phyloP scores from a whole-genome alignment of 106 monocot genomes.

The Phalaenopsis equestris region DNA sequence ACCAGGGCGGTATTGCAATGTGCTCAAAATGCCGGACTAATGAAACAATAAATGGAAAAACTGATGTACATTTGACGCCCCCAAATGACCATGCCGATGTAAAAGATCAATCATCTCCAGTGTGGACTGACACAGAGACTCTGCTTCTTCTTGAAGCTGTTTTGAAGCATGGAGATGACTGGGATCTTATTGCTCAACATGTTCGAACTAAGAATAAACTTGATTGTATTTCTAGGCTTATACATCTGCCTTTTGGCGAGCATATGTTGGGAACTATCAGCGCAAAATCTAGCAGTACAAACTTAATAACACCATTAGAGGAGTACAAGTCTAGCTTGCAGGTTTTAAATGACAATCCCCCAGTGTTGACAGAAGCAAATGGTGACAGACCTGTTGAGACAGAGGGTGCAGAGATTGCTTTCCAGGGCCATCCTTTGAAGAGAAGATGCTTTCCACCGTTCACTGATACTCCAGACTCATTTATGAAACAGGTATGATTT shows the following conservation, averaged over 20 bases:
- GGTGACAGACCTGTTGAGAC: constrained; percentile 11
- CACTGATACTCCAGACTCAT: constrained; percentile 34
- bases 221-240: constrained; percentile 78
- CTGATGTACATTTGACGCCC: constrained; percentile 15
- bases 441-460: constrained; percentile 33
- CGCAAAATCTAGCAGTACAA: constrained; percentile 30
- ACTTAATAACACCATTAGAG: neutral
- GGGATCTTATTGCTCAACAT: constrained; percentile 92
- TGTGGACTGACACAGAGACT: constrained; percentile 89
- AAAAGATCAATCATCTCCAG: constrained; percentile 6
- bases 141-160: constrained; percentile 84
- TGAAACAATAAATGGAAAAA: constrained; percentile 13
- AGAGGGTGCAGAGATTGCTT: constrained; percentile 19
- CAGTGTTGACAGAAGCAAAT: constrained; percentile 9
- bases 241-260: constrained; percentile 87
- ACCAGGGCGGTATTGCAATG: constrained; percentile 40
- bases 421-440: constrained; percentile 36
- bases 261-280: constrained; percentile 37
- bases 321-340: constrained; percentile 2
- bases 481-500: constrained; percentile 55
- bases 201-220: constrained; percentile 67
- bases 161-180: constrained; percentile 82
- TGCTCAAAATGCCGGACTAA: constrained; percentile 62
- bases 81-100: constrained; percentile 14
- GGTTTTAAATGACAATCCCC: neutral